Conservation (phyloP, 495 filamentous ascomycete species). For the Letharia lupina region DNA sequence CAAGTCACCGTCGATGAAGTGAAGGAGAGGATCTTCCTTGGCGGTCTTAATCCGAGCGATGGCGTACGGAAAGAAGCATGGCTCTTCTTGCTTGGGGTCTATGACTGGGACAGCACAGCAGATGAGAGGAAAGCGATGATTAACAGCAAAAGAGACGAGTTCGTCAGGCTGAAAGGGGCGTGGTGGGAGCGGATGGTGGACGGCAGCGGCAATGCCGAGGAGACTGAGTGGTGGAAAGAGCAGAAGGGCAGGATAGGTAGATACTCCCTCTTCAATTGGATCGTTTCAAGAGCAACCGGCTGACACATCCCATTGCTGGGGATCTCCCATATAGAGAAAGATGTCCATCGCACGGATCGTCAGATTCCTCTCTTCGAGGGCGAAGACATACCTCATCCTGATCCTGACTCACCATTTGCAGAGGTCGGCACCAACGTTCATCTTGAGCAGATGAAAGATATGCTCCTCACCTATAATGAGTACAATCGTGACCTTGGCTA, state of each 20-base stretch:
- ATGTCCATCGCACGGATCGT: slow-evolving; percentile 94
- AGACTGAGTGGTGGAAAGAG: slow-evolving; percentile 92
- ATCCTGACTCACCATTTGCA: slow-evolving; percentile 92
- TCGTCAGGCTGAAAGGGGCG: slow-evolving; percentile 82
- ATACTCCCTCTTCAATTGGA: slow-evolving; percentile 18
- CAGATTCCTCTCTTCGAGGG: slow-evolving; percentile 87
- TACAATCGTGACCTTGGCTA: slow-evolving; percentile 90
- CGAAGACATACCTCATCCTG: slow-evolving; percentile 96
- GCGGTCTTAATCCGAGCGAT: slow-evolving; percentile 79
- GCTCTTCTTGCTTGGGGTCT: slow-evolving; percentile 86
- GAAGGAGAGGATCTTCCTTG: slow-evolving; percentile 93
- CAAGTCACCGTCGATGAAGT: slow-evolving; percentile 79
- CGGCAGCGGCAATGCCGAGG: slow-evolving; percentile 60
- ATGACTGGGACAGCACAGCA: slow-evolving; percentile 76
- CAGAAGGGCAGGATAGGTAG: slow-evolving; percentile 89
- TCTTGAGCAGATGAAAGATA: slow-evolving; percentile 97
- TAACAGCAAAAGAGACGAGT: slow-evolving; percentile 84
- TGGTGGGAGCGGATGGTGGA: slow-evolving; percentile 97
- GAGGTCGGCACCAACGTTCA: slow-evolving; percentile 90
- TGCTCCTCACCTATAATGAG: slow-evolving; percentile 97
- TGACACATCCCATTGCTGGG: slow-evolving; percentile 41
- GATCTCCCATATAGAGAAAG: slow-evolving; percentile 66
- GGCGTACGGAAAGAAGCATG: slow-evolving; percentile 93
- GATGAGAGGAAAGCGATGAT: slow-evolving; percentile 74
- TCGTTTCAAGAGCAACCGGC: slow-evolving; percentile 19